Conservation (phyloP, 176 grass and related monocot genomes). For the Musa acuminata region DNA sequence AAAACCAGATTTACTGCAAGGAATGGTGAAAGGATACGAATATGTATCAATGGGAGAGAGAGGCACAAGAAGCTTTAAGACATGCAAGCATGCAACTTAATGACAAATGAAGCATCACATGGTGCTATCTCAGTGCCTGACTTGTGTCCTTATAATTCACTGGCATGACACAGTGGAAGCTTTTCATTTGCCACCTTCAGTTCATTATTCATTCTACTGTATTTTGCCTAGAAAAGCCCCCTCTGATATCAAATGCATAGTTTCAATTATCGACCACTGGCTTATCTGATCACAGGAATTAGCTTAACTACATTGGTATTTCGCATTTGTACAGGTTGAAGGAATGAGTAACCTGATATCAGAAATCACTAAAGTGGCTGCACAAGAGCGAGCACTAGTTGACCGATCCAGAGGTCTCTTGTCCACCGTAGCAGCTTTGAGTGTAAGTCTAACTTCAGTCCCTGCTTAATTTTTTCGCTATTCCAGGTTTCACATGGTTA, state of each 20-base stretch:
- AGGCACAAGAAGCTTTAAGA: not conserved
- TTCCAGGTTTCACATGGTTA: not conserved
- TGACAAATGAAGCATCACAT: not conserved
- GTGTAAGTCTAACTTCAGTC: slow-evolving; percentile 38
- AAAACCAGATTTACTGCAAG: no score
- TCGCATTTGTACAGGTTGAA: slow-evolving; percentile 37
- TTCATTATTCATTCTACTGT: no score
- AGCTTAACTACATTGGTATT: not conserved
- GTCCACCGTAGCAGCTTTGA: slow-evolving; percentile 63
- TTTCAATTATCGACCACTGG: no score
- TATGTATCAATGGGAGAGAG: not conserved
- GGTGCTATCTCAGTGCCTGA: not conserved
- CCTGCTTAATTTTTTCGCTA: not conserved
- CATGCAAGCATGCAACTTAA: not conserved
- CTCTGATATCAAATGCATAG: no score
- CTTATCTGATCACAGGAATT: not conserved
- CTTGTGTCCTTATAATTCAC: not conserved
- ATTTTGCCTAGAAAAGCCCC: no score
- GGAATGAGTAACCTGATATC: slow-evolving; percentile 42
- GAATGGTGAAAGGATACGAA: not conserved
- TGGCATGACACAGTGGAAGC: no score
- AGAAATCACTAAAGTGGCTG: slow-evolving; percentile 56
- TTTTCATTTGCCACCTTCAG: no score
- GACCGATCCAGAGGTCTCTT: slow-evolving; percentile 70
- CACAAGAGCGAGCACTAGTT: slow-evolving; percentile 65